Evolutionary conservation across 1,284 basidiomycete genomes (phyloP), one percentile per base, ranked within the genome.

Genomic region (Ceratobasidium sp.): DNA sequence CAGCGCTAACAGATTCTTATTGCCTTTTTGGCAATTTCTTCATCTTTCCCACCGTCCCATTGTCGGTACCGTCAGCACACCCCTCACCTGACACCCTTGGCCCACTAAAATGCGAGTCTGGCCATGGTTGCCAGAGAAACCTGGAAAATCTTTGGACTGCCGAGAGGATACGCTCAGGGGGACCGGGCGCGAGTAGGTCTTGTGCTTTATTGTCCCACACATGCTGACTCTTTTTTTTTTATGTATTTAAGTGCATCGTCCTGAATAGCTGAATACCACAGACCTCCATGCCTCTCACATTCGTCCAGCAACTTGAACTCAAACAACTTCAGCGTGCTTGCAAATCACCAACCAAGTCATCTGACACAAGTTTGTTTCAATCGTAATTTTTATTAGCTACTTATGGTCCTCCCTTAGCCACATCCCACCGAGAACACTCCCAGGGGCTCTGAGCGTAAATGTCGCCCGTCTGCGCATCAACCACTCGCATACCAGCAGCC

Each of bases 401-500:
- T 49, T 49, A 33, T 49, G 46, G 46, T 1, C 10, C 13, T 5
- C n/a, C 49, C 12, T 15, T 18, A 51, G 6, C 7, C 53, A 23
- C n/a, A 55, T 9, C 53, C 7, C 20, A 55, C n/a, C 53, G 23
- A n/a, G 9, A 9, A 4, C 23, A 18, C 10, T 3, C 28, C 44
- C 9, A 66, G 33, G 46, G n/a, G 66, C 3, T 68, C 66, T 13
- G 10, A 26, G 46, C 66, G 46, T 3, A 12, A n/a, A 10, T 26
- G 66, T 51, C 49, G 66, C 6, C 66, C 66, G 1, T 68, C 66
- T 13, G 26, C 26, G 2, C 66, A 33, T 23, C 46, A 68, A 51
- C 12, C 33, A 23, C 55, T 60, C 40, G 7, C 20, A 10, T 46
- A 42, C 6, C 18, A 46, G 56, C 13, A 72, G 70, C 23, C 56